A percentile compares a stretch with the other conserved stretches of the same genome.
Evolutionary conservation across 1,139 yeast genomes (phyloP).

Genomic region (Yamadazyma dendronema): DNA sequence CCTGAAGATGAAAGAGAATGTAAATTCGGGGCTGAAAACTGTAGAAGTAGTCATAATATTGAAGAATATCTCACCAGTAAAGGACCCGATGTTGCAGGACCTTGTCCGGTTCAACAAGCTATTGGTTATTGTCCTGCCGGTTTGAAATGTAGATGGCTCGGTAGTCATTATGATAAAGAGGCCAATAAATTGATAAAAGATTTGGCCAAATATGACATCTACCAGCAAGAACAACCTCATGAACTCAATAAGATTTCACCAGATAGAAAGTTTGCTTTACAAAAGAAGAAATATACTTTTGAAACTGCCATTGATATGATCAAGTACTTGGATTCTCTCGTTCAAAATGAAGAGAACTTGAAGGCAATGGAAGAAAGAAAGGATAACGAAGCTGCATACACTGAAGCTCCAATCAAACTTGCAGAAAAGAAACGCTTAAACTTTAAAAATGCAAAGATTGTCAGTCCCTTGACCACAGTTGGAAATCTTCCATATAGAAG

Average conservation of each 20-base stretch:
- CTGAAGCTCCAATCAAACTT: constrained; percentile 75
- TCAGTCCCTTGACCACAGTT: constrained; percentile 95
- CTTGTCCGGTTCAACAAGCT: constrained; percentile 80
- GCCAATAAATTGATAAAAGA: constrained; percentile 46
- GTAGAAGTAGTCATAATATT: constrained; percentile 78
- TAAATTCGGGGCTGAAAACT: constrained; percentile 64
- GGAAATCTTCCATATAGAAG: constrained; percentile 96
- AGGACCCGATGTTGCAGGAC: constrained; percentile 67
- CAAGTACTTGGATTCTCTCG: constrained; percentile 51
- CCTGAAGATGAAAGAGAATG: constrained; percentile 53
- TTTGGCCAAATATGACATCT: constrained; percentile 33
- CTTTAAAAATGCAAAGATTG: constrained; percentile 72
- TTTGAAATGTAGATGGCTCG: constrained; percentile 85
- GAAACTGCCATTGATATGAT: constrained; percentile 53
- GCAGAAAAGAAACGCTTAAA: constrained; percentile 79
- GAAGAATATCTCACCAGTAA: constrained; percentile 61
- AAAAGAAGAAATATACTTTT: constrained; percentile 62
- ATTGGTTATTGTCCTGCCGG: constrained; percentile 93
- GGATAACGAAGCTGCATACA: constrained; percentile 43
- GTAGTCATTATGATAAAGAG: constrained; percentile 62
- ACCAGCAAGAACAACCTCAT: constrained; percentile 27
- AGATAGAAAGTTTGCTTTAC: constrained; percentile 53
- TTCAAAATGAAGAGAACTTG: constrained; percentile 36
- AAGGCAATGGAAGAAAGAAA: constrained; percentile 35
- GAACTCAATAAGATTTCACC: constrained; percentile 67